phyloP scores from a whole-genome alignment of 2,329 filamentous ascomycete genomes.

The Hypoxylon sp. region DNA sequence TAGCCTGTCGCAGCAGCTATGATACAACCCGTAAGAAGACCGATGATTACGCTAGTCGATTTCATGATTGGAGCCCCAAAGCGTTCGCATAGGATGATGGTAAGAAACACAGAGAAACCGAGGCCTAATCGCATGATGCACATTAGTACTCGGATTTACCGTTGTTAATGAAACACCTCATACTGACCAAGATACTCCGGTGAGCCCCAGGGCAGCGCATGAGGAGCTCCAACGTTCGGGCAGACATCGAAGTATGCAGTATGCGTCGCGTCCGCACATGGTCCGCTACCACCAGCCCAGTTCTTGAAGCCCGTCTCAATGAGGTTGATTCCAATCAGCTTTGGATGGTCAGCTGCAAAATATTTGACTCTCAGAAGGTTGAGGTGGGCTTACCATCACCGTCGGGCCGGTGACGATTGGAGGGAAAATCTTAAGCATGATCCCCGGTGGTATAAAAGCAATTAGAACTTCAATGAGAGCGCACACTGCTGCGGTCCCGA shows the following conservation, averaged over 20 bases:
- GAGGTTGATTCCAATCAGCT: constrained; percentile 80
- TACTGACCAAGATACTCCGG: constrained; percentile 77
- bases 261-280: constrained; percentile 65
- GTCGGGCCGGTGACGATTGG: constrained; percentile 84
- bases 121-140: constrained; percentile 59
- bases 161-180: background rate
- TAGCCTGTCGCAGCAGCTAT: constrained; percentile 84
- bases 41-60: constrained; percentile 81
- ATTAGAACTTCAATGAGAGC: constrained; percentile 79
- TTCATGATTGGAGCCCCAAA: constrained; percentile 90
- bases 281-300: constrained; percentile 82
- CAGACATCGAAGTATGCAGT: constrained; percentile 74
- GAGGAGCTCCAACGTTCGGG: constrained; percentile 76
- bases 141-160: background rate
- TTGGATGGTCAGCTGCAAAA: constrained; percentile 49
- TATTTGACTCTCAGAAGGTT: background rate
- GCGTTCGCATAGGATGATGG: constrained; percentile 84
- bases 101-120: constrained; percentile 84
- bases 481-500: constrained; percentile 78
- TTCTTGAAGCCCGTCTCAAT: constrained; percentile 80
- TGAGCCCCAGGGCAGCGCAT: constrained; percentile 82
- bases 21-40: constrained; percentile 81
- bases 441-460: constrained; percentile 78
- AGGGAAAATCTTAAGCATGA: constrained; percentile 81
- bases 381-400: constrained; percentile 60